These are phyloP conservation scores for Metschnikowia kunwiensis DNA, from an alignment of 805 yeast species.

Conservation along the genomic window DNA sequence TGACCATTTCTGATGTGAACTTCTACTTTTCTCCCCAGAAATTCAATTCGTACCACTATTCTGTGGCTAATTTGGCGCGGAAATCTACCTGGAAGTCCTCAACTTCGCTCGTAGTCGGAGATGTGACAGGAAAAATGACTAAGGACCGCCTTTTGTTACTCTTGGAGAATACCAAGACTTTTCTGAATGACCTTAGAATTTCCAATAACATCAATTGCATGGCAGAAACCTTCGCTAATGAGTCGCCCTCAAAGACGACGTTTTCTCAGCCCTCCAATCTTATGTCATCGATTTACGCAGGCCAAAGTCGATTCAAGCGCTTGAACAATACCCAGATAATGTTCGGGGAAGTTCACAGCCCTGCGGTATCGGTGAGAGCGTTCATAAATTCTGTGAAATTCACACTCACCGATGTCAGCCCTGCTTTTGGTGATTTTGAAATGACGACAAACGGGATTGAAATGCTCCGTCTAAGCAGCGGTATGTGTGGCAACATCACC, in stretches of 20 bases:
- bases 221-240: no score
- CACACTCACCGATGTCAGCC: conserved; percentile 16
- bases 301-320: conserved; percentile 12
- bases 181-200: not conserved
- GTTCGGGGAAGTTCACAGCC: conserved; percentile 21
- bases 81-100: conserved; percentile 1
- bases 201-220: conserved; percentile 4
- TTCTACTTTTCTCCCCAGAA: conserved; percentile 25
- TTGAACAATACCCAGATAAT: conserved; percentile 6
- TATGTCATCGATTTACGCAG: conserved; percentile 10
- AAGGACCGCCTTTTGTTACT: conserved; percentile 1
- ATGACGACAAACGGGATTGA: conserved; percentile 16
- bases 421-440: conserved; percentile 28
- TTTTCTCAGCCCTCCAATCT: conserved; percentile 2
- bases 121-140: no score
- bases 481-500: conserved; percentile 23
- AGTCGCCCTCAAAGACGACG: not conserved
- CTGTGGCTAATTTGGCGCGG: conserved; percentile 3
- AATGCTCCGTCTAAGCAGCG: conserved; percentile 18
- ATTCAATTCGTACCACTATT: conserved; percentile 18
- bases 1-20: conserved; percentile 25
- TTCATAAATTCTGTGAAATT: conserved; percentile 21
- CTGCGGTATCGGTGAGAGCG: conserved; percentile 39
- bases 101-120: conserved; percentile 14
- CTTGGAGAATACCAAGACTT: not conserved